Evolutionary conservation across 352 stramenopile genomes (phyloP), one percentile per base, ranked within the genome.

Genomic region (Pythium utonaiense): DNA sequence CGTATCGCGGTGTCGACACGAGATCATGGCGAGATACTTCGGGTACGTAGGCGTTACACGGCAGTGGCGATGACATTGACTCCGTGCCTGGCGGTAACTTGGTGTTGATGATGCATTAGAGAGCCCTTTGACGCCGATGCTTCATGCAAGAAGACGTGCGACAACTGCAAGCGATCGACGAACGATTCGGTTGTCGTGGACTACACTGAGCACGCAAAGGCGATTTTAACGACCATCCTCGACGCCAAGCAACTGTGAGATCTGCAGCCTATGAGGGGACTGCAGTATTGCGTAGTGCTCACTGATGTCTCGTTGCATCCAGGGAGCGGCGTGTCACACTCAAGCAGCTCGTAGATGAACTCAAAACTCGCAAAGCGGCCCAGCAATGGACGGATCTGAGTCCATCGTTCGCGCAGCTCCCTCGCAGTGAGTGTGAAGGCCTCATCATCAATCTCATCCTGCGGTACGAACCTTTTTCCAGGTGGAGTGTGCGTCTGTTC

Each of bases 261-360:
- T n/a, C n/a, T 30, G 8, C 30, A 34, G 25, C 40, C 19, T 50
- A 12, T 42, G 10, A 33, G n/a, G n/a, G n/a, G n/a, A n/a, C n/a
- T n/a, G n/a, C n/a, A n/a, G n/a, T n/a, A n/a, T n/a, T n/a, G n/a
- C n/a, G n/a, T n/a, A n/a, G n/a, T n/a, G n/a, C n/a, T n/a, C n/a
- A n/a, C n/a, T n/a, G n/a, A n/a, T n/a, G n/a, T n/a, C n/a, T n/a
- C n/a, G n/a, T n/a, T n/a, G n/a, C n/a, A n/a, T n/a, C n/a, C 22
- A 91, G 81, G 36, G 75, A 91, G 58, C 69, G 70, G n/a, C 77
- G 79, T 6, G 42, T 85, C 22, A 89, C 81, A 17, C 58, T 91
- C 22, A 91, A 89, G 51, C 78, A 91, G 48, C 57, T 91, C 17
- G 76, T 91, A 7, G 78, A 91, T 28, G 81, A 89, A 48, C 72